Conservation (phyloP, 176 grass and related monocot species). For the Neostapfia colusana region DNA sequence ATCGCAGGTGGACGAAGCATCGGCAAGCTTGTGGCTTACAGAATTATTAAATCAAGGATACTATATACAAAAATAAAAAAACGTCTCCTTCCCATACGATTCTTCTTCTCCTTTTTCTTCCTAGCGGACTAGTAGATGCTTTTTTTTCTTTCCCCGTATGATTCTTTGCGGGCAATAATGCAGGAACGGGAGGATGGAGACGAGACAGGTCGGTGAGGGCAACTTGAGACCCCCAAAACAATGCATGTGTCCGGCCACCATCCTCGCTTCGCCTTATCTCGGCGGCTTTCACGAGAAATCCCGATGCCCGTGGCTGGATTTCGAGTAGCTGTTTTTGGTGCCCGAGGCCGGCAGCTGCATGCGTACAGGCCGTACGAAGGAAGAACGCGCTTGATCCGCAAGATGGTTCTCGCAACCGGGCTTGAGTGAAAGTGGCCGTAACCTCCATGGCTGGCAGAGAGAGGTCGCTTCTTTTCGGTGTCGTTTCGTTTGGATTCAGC, state of each 20-base stretch:
- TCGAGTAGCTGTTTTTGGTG: no score
- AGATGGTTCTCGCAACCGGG: not conserved
- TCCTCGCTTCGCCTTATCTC: not conserved
- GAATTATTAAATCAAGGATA: not conserved
- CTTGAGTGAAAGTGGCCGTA: not conserved
- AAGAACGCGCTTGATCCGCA: not conserved
- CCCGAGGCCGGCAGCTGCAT: not conserved
- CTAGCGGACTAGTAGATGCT: not conserved
- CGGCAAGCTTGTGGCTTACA: not conserved
- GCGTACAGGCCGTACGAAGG: constrained; percentile 4
- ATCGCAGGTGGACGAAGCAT: not conserved
- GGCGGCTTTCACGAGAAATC: constrained; percentile 27
- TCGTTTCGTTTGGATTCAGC: not conserved
- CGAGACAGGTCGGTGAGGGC: constrained; percentile 10
- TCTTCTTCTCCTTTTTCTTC: not conserved
- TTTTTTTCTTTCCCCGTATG: not conserved
- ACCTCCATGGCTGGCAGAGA: not conserved
- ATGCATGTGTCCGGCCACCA: not conserved
- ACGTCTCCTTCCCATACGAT: not conserved
- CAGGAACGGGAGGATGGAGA: not conserved
- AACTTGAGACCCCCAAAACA: constrained; percentile 21
- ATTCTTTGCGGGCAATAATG: constrained; percentile 38
- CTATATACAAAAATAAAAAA: not conserved
- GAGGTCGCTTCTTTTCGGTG: not conserved
- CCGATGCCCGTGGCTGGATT: not conserved